These are phyloP conservation scores for Peniophora sp. DNA, from an alignment of 1,284 basidiomycete species.

Conservation along the genomic window DNA sequence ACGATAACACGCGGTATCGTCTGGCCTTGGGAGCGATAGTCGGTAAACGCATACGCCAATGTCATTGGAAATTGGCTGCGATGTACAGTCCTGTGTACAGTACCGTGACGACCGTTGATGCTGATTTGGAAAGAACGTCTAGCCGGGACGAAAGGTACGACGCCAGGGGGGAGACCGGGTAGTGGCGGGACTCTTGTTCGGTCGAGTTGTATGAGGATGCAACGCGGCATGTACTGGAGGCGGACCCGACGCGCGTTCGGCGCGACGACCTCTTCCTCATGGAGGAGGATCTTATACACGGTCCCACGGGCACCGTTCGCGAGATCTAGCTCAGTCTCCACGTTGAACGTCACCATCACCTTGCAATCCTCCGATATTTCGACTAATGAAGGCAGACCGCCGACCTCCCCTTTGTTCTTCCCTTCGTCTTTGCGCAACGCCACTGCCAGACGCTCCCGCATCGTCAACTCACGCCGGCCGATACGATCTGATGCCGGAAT, in stretches of 20 bases:
- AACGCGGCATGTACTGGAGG: constrained; percentile 23
- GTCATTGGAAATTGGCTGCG: no score
- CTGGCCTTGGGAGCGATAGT: no score
- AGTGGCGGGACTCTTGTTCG: no score
- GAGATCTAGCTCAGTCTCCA: constrained; percentile 32
- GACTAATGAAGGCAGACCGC: constrained; percentile 4
- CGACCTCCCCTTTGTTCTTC: constrained; percentile 6
- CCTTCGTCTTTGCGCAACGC: constrained; percentile 4
- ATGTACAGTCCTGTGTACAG: no score
- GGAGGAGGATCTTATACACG: constrained; percentile 26
- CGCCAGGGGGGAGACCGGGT: no score
- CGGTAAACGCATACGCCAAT: no score
- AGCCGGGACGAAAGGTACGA: no score
- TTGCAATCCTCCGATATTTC: constrained; percentile 27
- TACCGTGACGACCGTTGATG: no score
- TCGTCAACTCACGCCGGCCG: constrained; percentile 10
- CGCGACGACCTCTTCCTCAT: constrained; percentile 15
- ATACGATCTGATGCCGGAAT: no score
- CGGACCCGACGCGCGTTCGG: constrained; percentile 12
- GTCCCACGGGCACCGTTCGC: constrained; percentile 28
- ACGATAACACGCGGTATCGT: no score
- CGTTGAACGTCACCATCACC: constrained; percentile 32
- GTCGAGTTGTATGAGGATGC: no score
- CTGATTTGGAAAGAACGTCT: no score
- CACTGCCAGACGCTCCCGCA: constrained; percentile 12